Percentiles rank a stretch among this genome's conserved stretches.
These are phyloP conservation scores for Solanum virginianum DNA, from an alignment of 257 asterid species.

Conservation along the genomic window DNA sequence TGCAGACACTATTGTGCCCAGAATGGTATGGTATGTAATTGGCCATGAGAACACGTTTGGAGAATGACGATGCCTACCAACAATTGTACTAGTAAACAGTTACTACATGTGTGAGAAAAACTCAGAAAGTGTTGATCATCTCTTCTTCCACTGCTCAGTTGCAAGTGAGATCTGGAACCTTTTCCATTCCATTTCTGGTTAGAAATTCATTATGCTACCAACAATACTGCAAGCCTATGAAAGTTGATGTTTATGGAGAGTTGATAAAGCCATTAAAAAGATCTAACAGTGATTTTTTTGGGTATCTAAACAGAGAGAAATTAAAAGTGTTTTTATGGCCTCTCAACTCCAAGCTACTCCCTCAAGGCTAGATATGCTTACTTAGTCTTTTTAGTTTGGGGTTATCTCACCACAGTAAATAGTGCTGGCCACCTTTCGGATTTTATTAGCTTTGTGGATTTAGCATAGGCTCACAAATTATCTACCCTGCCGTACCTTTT, in stretches of 20 bases:
- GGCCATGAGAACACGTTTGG: neutral
- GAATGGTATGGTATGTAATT: neutral
- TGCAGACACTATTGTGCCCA: neutral
- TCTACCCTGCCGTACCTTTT: neutral
- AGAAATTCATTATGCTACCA: neutral
- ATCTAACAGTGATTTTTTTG: neutral
- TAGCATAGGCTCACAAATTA: neutral
- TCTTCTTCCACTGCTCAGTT: neutral
- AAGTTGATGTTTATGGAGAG: neutral
- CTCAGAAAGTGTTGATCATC: neutral
- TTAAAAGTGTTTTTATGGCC: neutral
- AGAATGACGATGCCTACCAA: neutral
- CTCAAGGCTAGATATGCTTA: neutral
- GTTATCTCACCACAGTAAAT: neutral
- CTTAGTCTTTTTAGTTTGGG: neutral
- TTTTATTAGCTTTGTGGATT: neutral
- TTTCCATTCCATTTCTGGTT: neutral
- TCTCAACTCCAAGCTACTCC: neutral
- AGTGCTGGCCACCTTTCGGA: neutral
- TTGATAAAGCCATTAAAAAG: neutral
- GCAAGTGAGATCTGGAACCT: neutral
- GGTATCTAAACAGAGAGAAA: neutral
- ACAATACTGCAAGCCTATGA: neutral
- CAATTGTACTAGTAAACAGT: neutral
- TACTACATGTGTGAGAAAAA: neutral